Evolutionary conservation across 2,329 filamentous ascomycete genomes (phyloP).

Genomic region (Fusarium buxicola): DNA sequence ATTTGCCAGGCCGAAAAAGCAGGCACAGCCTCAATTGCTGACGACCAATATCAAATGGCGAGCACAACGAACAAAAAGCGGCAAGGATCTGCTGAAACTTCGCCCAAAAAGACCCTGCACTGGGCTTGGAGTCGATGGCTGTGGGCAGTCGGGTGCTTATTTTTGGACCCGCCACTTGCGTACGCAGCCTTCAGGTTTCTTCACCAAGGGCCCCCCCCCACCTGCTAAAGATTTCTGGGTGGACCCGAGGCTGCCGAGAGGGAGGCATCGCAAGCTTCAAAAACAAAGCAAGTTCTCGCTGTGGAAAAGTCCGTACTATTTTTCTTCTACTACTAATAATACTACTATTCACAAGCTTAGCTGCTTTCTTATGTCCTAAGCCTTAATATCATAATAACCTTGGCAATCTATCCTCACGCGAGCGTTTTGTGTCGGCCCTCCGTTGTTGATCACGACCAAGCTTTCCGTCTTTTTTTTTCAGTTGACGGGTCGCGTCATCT

Average conservation of each 20-base stretch:
- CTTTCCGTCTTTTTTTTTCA: slow-evolving; percentile 16
- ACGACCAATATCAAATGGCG: slow-evolving; percentile 26
- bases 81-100: background rate
- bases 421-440: slow-evolving; percentile 22
- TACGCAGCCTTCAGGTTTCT: slow-evolving; percentile 22
- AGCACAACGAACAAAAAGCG: background rate
- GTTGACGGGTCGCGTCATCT: slow-evolving; percentile 4
- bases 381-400: slow-evolving; percentile 1
- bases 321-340: no score
- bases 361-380: background rate
- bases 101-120: slow-evolving; percentile 2
- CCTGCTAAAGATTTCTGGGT: slow-evolving; percentile 23
- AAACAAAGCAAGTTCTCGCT: slow-evolving; percentile 22
- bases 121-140: background rate
- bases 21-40: slow-evolving; percentile 36
- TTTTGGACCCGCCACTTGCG: slow-evolving; percentile 43
- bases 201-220: no score
- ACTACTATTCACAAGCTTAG: background rate
- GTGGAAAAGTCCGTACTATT: background rate
- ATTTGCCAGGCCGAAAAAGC: slow-evolving; percentile 4
- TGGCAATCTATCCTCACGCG: slow-evolving; percentile 26
- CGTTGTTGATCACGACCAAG: slow-evolving; percentile 18
- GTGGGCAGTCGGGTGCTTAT: slow-evolving; percentile 32
- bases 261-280: slow-evolving; percentile 26
- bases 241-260: slow-evolving; percentile 36